phyloP scores from a whole-genome alignment of 1,284 basidiomycete genomes.

The Austroboletus novae-zelandiae region DNA sequence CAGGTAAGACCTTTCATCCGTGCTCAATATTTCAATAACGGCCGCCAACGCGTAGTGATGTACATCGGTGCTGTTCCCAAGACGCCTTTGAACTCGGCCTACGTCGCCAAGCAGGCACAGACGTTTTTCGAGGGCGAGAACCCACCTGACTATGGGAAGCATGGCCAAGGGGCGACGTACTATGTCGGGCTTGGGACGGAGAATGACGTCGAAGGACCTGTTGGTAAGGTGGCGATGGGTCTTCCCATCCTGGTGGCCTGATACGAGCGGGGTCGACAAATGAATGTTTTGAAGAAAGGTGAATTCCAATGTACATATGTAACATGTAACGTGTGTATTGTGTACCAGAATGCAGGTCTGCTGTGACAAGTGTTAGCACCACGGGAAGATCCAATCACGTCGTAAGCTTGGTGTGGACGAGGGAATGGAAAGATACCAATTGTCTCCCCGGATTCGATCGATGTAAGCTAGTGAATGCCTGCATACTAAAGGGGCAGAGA shows the following conservation, averaged over 20 bases:
- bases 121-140: conserved; percentile 58
- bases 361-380: too few species aligned
- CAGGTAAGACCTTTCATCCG: conserved; percentile 41
- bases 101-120: conserved; percentile 61
- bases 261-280: too few species aligned
- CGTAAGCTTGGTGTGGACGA: too few species aligned
- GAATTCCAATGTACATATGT: too few species aligned
- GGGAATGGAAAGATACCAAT: too few species aligned
- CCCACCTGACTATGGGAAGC: conserved; percentile 74
- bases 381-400: too few species aligned
- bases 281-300: too few species aligned
- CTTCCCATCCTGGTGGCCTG: conserved; percentile 1
- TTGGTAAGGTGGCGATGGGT: conserved; percentile 31
- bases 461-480: too few species aligned
- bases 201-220: conserved; percentile 19
- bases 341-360: too few species aligned
- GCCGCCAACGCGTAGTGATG: conserved; percentile 49
- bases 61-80: conserved; percentile 82
- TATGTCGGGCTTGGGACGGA: conserved; percentile 23
- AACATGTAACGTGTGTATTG: too few species aligned
- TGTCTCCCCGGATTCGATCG: too few species aligned
- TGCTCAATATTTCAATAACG: not conserved
- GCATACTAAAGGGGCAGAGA: too few species aligned
- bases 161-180: conserved; percentile 25
- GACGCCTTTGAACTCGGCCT: conserved; percentile 61